A percentile compares a stretch with the other conserved stretches of the same genome.
phyloP scores from a whole-genome alignment of 495 filamentous ascomycete species.

The Oidiodendron maius region DNA sequence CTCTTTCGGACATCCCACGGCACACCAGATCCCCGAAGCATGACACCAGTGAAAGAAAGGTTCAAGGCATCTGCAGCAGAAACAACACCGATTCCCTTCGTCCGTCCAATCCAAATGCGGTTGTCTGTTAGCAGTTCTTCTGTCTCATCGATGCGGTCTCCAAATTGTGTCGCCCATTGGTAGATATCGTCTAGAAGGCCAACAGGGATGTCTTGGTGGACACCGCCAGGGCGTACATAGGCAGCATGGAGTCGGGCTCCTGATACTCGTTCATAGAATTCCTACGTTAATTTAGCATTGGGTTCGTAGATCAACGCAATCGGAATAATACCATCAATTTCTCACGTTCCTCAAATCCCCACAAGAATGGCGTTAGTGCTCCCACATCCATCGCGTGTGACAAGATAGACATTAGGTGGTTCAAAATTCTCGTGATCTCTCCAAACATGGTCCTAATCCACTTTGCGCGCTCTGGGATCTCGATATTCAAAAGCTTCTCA shows the following conservation, averaged over 20 bases:
- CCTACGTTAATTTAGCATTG: conserved; percentile 54
- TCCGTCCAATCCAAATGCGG: conserved; percentile 95
- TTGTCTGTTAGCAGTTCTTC: conserved; percentile 99
- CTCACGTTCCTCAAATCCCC: conserved; percentile 99
- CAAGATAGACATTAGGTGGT: conserved; percentile 97
- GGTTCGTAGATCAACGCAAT: too few species aligned
- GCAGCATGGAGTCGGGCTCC: conserved; percentile 97
- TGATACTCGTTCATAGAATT: conserved; percentile 99
- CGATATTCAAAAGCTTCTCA: conserved; percentile 96
- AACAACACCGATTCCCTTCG: conserved; percentile 87
- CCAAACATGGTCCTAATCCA: conserved; percentile 95
- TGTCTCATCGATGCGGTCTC: conserved; percentile 98
- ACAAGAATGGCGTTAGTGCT: conserved; percentile 95
- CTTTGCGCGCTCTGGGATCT: conserved; percentile 93
- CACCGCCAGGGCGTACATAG: conserved; percentile 96
- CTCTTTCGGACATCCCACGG: conserved; percentile 97
- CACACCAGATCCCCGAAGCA: conserved; percentile 96
- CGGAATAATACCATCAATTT: conserved; percentile 99
- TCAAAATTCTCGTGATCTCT: conserved; percentile 91
- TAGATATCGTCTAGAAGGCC: conserved; percentile 99
- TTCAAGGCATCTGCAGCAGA: conserved; percentile 88
- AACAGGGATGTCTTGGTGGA: conserved; percentile 89
- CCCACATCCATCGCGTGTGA: conserved; percentile 99
- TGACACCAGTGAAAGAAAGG: conserved; percentile 93
- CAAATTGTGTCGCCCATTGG: conserved; percentile 99